phyloP scores from a whole-genome alignment of 2,329 filamentous ascomycete genomes.

The Neocucurbitaria cava region DNA sequence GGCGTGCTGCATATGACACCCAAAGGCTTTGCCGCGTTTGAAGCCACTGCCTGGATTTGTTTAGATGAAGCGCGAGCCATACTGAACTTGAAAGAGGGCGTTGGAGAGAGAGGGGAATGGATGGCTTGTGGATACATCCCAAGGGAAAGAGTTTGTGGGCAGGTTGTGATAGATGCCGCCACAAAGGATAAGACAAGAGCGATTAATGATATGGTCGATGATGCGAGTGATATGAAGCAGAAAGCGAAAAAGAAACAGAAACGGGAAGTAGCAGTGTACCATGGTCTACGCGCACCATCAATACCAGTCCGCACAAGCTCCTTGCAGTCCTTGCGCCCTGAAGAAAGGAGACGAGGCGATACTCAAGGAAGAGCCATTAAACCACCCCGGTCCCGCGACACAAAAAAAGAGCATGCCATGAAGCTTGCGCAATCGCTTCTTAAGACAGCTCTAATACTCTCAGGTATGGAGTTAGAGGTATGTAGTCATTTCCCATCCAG shows the following conservation, averaged over 20 bases:
- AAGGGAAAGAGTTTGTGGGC: neutral
- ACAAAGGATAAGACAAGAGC: neutral
- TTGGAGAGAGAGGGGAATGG: slow-evolving; percentile 12
- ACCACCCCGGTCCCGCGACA: neutral
- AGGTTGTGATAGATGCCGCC: neutral
- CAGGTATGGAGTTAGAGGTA: neutral
- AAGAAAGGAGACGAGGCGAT: too few species aligned
- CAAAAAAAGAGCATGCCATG: neutral
- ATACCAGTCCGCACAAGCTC: slow-evolving; percentile 33
- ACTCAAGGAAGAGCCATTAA: neutral
- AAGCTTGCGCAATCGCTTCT: neutral
- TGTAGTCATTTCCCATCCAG: neutral
- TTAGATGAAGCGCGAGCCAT: slow-evolving; percentile 9
- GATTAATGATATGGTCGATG: neutral
- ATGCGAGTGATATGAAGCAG: neutral
- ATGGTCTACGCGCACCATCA: neutral
- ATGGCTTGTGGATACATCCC: slow-evolving; percentile 13
- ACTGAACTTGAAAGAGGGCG: neutral
- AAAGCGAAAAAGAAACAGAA: neutral
- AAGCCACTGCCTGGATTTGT: slow-evolving; percentile 12
- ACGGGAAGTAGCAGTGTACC: neutral
- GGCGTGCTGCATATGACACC: slow-evolving; percentile 1
- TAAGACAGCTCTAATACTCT: neutral
- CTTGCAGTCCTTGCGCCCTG: neutral
- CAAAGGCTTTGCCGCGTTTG: neutral